Evolutionary conservation across 208 protist genomes (phyloP).

Genomic region (Crithidia brevicula): DNA sequence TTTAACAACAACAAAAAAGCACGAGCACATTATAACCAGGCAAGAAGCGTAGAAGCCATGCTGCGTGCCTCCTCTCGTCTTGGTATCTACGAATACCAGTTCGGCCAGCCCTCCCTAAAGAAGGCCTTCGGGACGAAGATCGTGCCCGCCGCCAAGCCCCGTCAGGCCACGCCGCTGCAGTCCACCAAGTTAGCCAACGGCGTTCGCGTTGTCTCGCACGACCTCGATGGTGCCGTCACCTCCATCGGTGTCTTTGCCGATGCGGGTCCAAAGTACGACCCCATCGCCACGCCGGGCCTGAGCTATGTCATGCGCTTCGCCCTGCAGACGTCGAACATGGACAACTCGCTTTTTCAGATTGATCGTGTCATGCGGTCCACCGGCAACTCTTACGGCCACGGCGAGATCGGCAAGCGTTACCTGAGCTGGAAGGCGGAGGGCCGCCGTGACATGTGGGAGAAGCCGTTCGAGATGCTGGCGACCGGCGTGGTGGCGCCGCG

Average conservation of each 20-base stretch:
- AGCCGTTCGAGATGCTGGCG: conserved; percentile 73
- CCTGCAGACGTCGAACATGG: conserved; percentile 87
- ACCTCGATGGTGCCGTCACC: conserved; percentile 66
- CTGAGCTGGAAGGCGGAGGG: conserved; percentile 79
- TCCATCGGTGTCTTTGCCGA: conserved; percentile 78
- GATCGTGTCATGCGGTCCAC: conserved; percentile 83
- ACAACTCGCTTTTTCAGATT: conserved; percentile 85
- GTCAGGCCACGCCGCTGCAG: conserved; percentile 42
- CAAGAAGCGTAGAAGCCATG: no score
- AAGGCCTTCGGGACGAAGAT: conserved; percentile 60
- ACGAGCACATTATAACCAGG: neutral
- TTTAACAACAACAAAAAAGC: neutral
- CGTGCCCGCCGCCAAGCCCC: conserved; percentile 27
- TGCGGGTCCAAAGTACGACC: conserved; percentile 85
- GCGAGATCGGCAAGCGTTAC: conserved; percentile 79
- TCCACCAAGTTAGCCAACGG: conserved; percentile 73
- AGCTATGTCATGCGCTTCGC: conserved; percentile 89
- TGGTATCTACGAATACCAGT: conserved; percentile 78
- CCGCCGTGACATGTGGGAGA: conserved; percentile 81
- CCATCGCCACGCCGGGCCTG: conserved; percentile 66
- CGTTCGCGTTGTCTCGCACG: conserved; percentile 78
- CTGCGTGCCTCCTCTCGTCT: conserved; percentile 56
- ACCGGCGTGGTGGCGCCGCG: conserved; percentile 79
- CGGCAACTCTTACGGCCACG: conserved; percentile 77
- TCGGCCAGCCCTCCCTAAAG: conserved; percentile 78